Evolutionary conservation across 192 early-diverging fungal species (phyloP).

Genomic region (Coemansia sp.): DNA sequence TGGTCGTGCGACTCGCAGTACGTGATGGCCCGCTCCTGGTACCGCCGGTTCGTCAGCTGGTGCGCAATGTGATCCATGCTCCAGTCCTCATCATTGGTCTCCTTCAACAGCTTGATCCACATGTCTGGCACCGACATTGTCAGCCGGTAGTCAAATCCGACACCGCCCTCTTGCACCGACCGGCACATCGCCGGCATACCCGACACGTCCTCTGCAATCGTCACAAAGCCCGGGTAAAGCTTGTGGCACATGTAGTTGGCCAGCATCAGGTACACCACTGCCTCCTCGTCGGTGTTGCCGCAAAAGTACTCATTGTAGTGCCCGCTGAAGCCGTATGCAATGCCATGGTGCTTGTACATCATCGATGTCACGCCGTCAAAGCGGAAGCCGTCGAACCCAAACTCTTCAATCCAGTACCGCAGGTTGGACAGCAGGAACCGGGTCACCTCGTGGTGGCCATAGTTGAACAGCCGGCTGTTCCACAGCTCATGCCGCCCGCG

Average conservation of each 20-base stretch:
- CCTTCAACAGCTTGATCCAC: slow-evolving; percentile 99
- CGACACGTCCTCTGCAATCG: slow-evolving; percentile 97
- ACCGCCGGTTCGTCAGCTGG: slow-evolving; percentile 87
- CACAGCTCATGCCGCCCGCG: slow-evolving; percentile 89
- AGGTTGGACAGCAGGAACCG: slow-evolving; percentile 95
- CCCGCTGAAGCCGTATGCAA: slow-evolving; percentile 89
- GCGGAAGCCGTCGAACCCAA: slow-evolving; percentile 92
- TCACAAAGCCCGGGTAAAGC: slow-evolving; percentile 76
- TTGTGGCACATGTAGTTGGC: slow-evolving; percentile 83
- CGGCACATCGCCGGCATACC: slow-evolving; percentile 97
- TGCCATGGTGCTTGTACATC: slow-evolving; percentile 95
- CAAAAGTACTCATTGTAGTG: slow-evolving; percentile 94
- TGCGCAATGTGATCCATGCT: slow-evolving; percentile 80
- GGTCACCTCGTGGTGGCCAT: slow-evolving; percentile 84
- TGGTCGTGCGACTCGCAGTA: slow-evolving; percentile 98
- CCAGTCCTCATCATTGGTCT: slow-evolving; percentile 89
- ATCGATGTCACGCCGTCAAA: slow-evolving; percentile 98
- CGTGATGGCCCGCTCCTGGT: slow-evolving; percentile 89
- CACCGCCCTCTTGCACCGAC: slow-evolving; percentile 76
- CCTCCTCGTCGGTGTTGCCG: slow-evolving; percentile 72
- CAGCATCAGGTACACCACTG: slow-evolving; percentile 87
- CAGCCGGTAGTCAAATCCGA: slow-evolving; percentile 96
- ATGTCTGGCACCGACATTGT: slow-evolving; percentile 97
- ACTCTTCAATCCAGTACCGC: slow-evolving; percentile 90
- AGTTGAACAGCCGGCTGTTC: slow-evolving; percentile 95